phyloP scores from a whole-genome alignment of 2,329 filamentous ascomycete genomes.

The Paraphoma sp. region DNA sequence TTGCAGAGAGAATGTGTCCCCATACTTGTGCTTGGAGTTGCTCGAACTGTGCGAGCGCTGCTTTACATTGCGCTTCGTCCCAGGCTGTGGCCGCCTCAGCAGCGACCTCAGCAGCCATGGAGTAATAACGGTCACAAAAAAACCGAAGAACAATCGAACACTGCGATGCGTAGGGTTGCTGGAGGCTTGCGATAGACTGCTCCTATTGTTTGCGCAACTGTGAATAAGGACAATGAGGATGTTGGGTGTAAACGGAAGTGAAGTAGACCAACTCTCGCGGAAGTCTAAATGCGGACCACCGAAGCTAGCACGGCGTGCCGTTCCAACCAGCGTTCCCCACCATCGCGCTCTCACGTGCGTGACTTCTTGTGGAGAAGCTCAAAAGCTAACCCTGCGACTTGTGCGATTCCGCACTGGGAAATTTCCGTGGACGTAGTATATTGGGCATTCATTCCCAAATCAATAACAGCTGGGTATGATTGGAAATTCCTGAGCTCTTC shows the following conservation, averaged over 20 bases:
- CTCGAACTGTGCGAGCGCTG: slow-evolving; percentile 54
- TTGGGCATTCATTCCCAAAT: too few relatives aligned
- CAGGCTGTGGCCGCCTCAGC: slow-evolving; percentile 32
- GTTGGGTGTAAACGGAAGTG: background rate
- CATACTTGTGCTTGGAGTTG: slow-evolving; percentile 52
- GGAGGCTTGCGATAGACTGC: too few relatives aligned
- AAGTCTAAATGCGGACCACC: background rate
- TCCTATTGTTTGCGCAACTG: too few relatives aligned
- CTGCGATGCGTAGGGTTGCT: background rate
- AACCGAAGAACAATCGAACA: background rate
- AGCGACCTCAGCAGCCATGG: slow-evolving; percentile 13
- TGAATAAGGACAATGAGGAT: too few relatives aligned
- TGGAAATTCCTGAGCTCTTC: too few relatives aligned
- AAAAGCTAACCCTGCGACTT: too few relatives aligned
- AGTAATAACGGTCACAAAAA: slow-evolving; percentile 15
- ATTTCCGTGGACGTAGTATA: too few relatives aligned
- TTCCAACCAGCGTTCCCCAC: slow-evolving; percentile 3
- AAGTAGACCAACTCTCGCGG: background rate
- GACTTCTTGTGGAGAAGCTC: background rate
- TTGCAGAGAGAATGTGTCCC: background rate
- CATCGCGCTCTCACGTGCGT: slow-evolving; percentile 26
- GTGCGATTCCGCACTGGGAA: too few relatives aligned
- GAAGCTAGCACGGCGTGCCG: background rate
- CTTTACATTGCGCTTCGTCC: slow-evolving; percentile 50
- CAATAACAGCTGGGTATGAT: too few relatives aligned